Conservation (phyloP, 768 basidiomycete species). For the Cyathus striatus region DNA sequence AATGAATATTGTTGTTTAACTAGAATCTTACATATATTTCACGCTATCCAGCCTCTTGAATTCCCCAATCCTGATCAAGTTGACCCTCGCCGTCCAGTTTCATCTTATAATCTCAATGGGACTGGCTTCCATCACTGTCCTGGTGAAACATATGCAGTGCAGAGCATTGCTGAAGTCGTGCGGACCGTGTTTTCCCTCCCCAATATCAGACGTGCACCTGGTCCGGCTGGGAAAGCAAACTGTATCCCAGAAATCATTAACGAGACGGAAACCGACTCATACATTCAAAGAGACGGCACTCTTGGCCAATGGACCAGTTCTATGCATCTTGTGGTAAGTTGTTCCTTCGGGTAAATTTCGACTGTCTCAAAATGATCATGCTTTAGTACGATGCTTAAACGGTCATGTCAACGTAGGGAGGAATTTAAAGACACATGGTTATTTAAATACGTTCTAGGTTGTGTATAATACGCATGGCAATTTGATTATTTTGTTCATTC, state of each 20-base stretch:
- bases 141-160: slow-evolving; percentile 28
- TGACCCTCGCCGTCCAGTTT: slow-evolving; percentile 29
- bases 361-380: too few relatives aligned
- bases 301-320: background rate
- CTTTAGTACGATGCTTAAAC: too few relatives aligned
- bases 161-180: slow-evolving; percentile 37
- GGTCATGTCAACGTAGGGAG: too few relatives aligned
- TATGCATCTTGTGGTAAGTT: slow-evolving; percentile 1
- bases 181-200: slow-evolving; percentile 38
- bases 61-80: slow-evolving; percentile 36
- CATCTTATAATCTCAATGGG: slow-evolving; percentile 19
- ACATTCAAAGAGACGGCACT: background rate
- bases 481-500: too few relatives aligned
- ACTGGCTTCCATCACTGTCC: slow-evolving; percentile 36
- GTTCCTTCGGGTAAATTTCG: too few relatives aligned
- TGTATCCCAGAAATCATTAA: background rate
- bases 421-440: too few relatives aligned
- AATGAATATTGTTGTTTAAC: background rate
- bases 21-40: background rate
- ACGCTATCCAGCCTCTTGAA: slow-evolving; percentile 24
- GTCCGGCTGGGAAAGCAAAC: slow-evolving; percentile 31
- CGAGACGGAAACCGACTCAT: background rate
- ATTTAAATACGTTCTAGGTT: too few relatives aligned
- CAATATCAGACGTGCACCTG: slow-evolving; percentile 42
- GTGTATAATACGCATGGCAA: too few relatives aligned